Evolutionary conservation across 2,329 filamentous ascomycete species (phyloP), one percentile per base, ranked within the genome.

Genomic region (Penicillium sp.): DNA sequence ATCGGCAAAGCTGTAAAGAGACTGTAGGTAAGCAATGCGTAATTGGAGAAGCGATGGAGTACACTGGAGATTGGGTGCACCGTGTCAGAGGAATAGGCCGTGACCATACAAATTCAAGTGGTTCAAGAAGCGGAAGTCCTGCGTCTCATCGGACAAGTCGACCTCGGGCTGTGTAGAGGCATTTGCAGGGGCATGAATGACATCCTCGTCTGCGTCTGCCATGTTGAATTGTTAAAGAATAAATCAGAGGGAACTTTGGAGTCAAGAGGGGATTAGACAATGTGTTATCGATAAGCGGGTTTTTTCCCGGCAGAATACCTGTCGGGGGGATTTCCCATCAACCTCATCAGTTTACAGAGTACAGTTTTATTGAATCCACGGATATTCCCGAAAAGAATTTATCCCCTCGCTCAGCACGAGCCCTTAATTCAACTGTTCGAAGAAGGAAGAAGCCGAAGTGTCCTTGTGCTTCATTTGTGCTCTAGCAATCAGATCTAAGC

Each of bases 41-140:
- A 21, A 29, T 39, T 21, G 6, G 19, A 29, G 31, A 35, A 31
- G 46, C 6, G 28, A n/a, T 19, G 28, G 12, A 52, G 33, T 22
- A 26, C 22, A 43, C n/a, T 24, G 17, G 33, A 17, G 17, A 15
- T 29, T 43, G 17, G 4, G 37, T 21, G 43, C 32, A 32, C 37
- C 19, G 13, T 19, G 43, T 17, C 22, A 15, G 7, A 42, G 40
- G 17, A 37, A 28, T 15, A 13, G 28, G 35, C 39, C 41, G 41
- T 6, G 29, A 3, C 61, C 64, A 54, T 61, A 76, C 69, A 74
- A 76, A 67, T 74, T 77, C 56, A 83, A 65, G 52, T 74, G 73
- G 53, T 73, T 74, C 35, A 85, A 83, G 54, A 90, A 84, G 56
- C 87, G 84, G 68, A 91, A 96, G 71, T 97, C 91, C 62, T 90